These are phyloP conservation scores for Mucor sp. DNA, from an alignment of 371 early-diverging fungal genomes.

Conservation along the genomic window DNA sequence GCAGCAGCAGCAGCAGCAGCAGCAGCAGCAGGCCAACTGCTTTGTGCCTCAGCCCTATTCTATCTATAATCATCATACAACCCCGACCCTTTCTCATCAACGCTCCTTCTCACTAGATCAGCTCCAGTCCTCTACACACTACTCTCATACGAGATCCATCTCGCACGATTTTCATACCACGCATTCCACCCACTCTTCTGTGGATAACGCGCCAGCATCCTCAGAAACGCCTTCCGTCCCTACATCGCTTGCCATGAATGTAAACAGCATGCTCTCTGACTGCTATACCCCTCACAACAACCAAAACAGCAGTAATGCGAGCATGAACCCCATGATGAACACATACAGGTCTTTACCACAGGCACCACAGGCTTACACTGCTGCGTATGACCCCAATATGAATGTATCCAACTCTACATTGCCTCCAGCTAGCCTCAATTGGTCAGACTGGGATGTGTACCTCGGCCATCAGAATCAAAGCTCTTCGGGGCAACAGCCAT, in stretches of 20 bases:
- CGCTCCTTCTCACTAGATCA: constrained; percentile 13
- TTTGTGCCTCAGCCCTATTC: not conserved
- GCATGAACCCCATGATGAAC: not conserved
- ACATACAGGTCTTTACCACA: constrained; percentile 2
- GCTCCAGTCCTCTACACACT: not conserved
- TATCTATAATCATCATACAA: not conserved
- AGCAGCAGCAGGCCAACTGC: not conserved
- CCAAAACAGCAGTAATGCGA: not conserved
- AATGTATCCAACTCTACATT: constrained; percentile 10
- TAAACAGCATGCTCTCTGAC: not conserved
- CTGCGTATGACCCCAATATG: constrained; percentile 11
- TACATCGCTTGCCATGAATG: not conserved
- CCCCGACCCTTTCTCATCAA: not conserved
- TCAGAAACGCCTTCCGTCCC: not conserved
- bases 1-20: no score
- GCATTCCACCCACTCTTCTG: not conserved
- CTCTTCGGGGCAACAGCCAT: not conserved
- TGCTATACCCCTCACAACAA: not conserved
- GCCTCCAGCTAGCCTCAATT: constrained; percentile 24
- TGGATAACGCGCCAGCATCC: not conserved
- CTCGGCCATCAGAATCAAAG: constrained; percentile 16
- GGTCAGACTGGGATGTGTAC: constrained; percentile 29
- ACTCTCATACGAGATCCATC: constrained; percentile 5
- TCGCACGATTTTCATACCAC: constrained; percentile 7
- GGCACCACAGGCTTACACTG: constrained; percentile 6